Base-by-base conservation (phyloP, 148 eudicot genomes). In the Fagopyrum esculentum region DNA sequence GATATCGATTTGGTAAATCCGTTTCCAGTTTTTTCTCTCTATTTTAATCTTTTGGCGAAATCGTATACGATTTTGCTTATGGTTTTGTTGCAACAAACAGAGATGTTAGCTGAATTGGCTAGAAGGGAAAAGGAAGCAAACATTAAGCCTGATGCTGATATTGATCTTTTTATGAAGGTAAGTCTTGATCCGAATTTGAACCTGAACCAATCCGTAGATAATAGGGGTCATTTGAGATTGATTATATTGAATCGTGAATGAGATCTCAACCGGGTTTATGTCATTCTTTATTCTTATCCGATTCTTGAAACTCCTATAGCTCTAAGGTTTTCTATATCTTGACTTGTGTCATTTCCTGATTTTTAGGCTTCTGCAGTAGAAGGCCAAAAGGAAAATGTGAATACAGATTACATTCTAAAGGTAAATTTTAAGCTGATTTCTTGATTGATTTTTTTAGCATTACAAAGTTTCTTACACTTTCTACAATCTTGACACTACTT, bases 81-180 rank as follows among this genome's bases (percentile, higher is more conserved):
- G 19, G 22, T 7, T 35, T 6, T 74, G 46, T 7, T 35, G 56
- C 54, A 55, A n/a, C 60, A 35, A 22, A 22, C 57, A 81, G 83
- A 81, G 9, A 75, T 78, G 86, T 77, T 86, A 29, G 80, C 75
- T 17, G 86, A 86, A 74, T 77, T 86, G 59, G 74, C 81, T 30
- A 86, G 85, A 81, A 83, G 83, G 78, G 89, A 86, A 73, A 86
- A 86, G 68, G 80, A 75, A 29, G 84, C 83, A 5, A 75, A 77
- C 19, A 80, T 86, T 45, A 77, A 75, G 72, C 89, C 89, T 9
- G 86, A 86, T 71, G 76, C 82, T 52, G 85, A 83, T 66, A 57
- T 86, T 63, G 89, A 86, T 66, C 71, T 82, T 74, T 83, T 75
- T 73, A 86, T 86, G 89, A 86, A 86, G 89, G 89, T 80, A 69